These are phyloP conservation scores for Paraglomus occultum DNA, from an alignment of 192 early-diverging fungal species.

Conservation along the genomic window DNA sequence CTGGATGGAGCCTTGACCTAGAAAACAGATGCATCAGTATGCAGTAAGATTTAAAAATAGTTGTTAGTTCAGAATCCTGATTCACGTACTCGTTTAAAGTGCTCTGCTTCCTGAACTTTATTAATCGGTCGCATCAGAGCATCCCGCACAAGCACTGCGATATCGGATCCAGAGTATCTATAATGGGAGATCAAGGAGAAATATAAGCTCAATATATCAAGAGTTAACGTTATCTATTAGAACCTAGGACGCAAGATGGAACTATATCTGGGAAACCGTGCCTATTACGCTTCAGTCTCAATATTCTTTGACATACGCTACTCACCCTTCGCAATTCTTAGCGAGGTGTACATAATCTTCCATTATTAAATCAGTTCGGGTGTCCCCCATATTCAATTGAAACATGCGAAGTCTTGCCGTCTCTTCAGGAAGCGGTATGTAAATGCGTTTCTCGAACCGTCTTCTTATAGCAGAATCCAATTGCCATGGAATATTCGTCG, in stretches of 20 bases:
- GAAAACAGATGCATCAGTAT: constrained; percentile 24
- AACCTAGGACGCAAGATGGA: not conserved
- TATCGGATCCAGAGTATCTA: constrained; percentile 94
- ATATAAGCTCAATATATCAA: not conserved
- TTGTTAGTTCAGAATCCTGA: not conserved
- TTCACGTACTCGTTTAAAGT: constrained; percentile 73
- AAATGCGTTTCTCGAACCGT: constrained; percentile 98
- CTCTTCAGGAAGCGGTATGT: constrained; percentile 92
- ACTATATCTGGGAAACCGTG: too few relatives aligned
- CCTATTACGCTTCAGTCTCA: not conserved
- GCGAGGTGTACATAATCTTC: constrained; percentile 77
- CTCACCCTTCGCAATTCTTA: constrained; percentile 78
- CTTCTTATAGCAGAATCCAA: constrained; percentile 91
- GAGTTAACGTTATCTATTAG: not conserved
- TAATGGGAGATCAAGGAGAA: not conserved
- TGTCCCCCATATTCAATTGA: constrained; percentile 88
- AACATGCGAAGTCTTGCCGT: constrained; percentile 90
- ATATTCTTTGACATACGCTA: not conserved
- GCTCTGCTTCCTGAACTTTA: constrained; percentile 92
- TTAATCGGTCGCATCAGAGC: constrained; percentile 97
- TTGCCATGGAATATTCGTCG: constrained; percentile 97
- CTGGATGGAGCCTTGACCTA: constrained; percentile 60
- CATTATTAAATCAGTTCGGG: constrained; percentile 73
- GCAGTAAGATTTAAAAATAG: not conserved
- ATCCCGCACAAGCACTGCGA: constrained; percentile 90